Percentiles rank a stretch among this genome's conserved stretches.
These are phyloP conservation scores for Dactylorhiza incarnata DNA, from an alignment of 106 monocot species.

Conservation along the genomic window DNA sequence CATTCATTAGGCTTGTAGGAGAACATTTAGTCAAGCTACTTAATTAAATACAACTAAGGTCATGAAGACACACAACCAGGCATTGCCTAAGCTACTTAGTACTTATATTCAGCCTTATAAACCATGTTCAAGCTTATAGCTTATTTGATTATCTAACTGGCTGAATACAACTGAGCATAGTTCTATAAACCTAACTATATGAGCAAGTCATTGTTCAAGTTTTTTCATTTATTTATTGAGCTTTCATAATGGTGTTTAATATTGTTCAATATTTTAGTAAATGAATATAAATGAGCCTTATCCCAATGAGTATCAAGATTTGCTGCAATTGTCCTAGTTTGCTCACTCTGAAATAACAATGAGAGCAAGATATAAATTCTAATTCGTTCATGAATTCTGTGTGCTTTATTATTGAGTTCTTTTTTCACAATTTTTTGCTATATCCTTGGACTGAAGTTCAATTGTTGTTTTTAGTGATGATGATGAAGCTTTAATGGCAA, in stretches of 20 bases:
- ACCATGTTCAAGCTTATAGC: not conserved
- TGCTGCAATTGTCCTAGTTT: not conserved
- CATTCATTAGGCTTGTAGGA: not conserved
- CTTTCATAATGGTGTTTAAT: not conserved
- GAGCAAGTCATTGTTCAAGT: not conserved
- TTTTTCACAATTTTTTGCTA: not conserved
- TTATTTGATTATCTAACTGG: not conserved
- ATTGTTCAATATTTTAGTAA: not conserved
- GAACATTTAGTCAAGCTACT: not conserved
- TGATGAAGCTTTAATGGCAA: slow-evolving; percentile 84
- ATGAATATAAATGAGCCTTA: not conserved
- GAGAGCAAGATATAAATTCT: not conserved
- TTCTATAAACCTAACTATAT: not conserved
- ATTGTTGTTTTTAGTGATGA: slow-evolving; percentile 36
- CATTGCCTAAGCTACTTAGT: not conserved
- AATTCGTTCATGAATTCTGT: not conserved
- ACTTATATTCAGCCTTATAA: too few species aligned
- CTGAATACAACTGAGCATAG: not conserved
- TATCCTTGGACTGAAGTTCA: not conserved
- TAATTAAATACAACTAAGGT: not conserved
- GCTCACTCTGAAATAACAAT: not conserved
- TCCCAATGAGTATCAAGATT: not conserved
- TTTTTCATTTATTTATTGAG: not conserved
- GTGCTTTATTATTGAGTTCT: not conserved
- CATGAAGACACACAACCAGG: not conserved